Percentiles rank a stretch among this genome's conserved stretches.
Evolutionary conservation across 495 filamentous ascomycete species (phyloP).

Genomic region (Extremus antarcticus): DNA sequence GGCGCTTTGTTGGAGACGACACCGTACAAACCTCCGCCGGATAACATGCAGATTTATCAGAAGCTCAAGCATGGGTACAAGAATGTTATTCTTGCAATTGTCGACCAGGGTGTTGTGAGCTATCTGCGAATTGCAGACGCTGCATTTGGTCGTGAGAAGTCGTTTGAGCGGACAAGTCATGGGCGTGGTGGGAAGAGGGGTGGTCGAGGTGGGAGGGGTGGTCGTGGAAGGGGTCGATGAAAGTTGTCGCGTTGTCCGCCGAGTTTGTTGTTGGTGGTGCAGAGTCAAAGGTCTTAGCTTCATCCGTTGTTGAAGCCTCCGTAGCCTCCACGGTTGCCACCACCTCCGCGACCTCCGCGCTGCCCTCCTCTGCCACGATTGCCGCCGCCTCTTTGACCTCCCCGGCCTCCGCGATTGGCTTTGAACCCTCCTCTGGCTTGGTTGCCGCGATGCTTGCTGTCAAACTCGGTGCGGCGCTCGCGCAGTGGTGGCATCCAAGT

Average conservation of each 20-base stretch:
- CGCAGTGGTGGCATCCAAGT: too few species aligned
- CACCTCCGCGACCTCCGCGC: background rate
- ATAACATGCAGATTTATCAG: slow-evolving; percentile 21
- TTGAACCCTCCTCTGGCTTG: too few species aligned
- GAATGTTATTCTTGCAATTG: slow-evolving; percentile 74
- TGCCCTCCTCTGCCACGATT: slow-evolving; percentile 3
- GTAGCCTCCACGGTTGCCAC: background rate
- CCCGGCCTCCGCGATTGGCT: slow-evolving; percentile 9
- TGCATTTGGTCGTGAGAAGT: slow-evolving; percentile 59
- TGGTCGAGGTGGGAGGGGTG: slow-evolving; percentile 21
- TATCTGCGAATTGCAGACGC: slow-evolving; percentile 72
- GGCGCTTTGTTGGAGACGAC: slow-evolving; percentile 54
- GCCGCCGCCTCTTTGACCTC: slow-evolving; percentile 4
- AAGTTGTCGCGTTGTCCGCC: background rate
- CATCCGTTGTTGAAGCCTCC: background rate
- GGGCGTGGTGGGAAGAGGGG: slow-evolving; percentile 25
- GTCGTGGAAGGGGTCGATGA: slow-evolving; percentile 10
- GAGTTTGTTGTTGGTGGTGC: too few species aligned
- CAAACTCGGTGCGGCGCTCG: too few species aligned
- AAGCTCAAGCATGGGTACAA: slow-evolving; percentile 68
- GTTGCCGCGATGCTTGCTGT: too few species aligned
- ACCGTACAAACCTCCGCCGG: slow-evolving; percentile 49
- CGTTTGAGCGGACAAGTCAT: slow-evolving; percentile 45
- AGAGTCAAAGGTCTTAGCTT: too few species aligned
- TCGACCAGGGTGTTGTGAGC: slow-evolving; percentile 82